A percentile compares a stretch with the other conserved stretches of the same genome.
phyloP scores from a whole-genome alignment of 805 yeast species.

The Metschnikowia shivogae region DNA sequence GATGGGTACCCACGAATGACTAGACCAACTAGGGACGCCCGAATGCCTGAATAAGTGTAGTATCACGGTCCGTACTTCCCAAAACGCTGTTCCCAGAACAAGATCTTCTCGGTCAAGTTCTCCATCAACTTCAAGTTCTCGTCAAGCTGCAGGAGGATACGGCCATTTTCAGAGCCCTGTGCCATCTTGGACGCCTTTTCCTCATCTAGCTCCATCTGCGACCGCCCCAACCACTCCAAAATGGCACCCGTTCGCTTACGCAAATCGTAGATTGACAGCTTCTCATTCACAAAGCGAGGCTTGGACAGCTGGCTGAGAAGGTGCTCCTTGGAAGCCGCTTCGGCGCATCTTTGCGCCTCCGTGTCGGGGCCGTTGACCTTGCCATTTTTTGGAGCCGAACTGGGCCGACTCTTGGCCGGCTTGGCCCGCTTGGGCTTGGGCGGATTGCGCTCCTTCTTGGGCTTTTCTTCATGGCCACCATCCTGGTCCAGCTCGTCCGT shows the following conservation, averaged over 20 bases:
- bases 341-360: slow-evolving; percentile 1
- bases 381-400: not conserved
- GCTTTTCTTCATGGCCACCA: slow-evolving; percentile 4
- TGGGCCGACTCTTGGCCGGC: slow-evolving; percentile 4
- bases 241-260: slow-evolving; percentile 85
- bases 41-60: not conserved
- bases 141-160: slow-evolving; percentile 33
- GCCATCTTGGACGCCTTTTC: slow-evolving; percentile 35
- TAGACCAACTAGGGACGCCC: not conserved
- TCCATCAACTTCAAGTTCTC: slow-evolving; percentile 68
- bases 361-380: slow-evolving; percentile 1
- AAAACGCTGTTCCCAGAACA: slow-evolving; percentile 76
- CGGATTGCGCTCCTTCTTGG: slow-evolving; percentile 9
- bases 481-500: slow-evolving; percentile 3
- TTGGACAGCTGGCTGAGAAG: slow-evolving; percentile 67
- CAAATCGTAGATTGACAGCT: slow-evolving; percentile 77
- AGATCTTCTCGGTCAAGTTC: slow-evolving; percentile 61
- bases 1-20: too few relatives aligned
- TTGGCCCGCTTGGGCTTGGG: slow-evolving; percentile 6
- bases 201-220: slow-evolving; percentile 75
- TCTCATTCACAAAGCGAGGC: slow-evolving; percentile 78
- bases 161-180: slow-evolving; percentile 7
- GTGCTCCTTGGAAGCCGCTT: slow-evolving; percentile 32
- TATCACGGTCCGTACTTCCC: slow-evolving; percentile 45
- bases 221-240: slow-evolving; percentile 82